Evolutionary conservation across 177 flowering plant species (phyloP).

Genomic region (Vitis hybrid): DNA sequence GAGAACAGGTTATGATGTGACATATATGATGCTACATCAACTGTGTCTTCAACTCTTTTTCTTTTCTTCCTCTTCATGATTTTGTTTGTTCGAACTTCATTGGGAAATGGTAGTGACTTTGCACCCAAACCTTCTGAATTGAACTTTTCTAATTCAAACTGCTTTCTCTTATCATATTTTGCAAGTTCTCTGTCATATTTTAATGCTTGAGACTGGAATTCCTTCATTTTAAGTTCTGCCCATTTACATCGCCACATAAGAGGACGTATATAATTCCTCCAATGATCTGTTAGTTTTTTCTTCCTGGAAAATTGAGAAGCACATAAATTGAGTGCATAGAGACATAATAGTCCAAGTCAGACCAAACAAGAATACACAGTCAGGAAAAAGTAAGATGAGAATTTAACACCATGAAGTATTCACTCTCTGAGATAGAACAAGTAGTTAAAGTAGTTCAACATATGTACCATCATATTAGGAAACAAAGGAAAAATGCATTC

Average conservation of each 20-base stretch:
- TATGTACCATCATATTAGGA: neutral
- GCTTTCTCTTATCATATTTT: constrained; percentile 25
- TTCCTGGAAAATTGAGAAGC: constrained; percentile 30
- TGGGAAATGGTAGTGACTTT: constrained; percentile 38
- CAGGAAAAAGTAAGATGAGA: neutral
- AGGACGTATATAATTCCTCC: constrained; percentile 56
- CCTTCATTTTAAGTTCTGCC: constrained; percentile 51
- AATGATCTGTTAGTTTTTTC: constrained; percentile 57
- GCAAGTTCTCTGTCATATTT: constrained; percentile 42
- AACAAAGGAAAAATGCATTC: no score
- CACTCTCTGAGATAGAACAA: neutral
- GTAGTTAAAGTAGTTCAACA: neutral
- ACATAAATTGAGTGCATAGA: neutral
- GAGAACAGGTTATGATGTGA: constrained; percentile 51
- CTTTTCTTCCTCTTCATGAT: constrained; percentile 53
- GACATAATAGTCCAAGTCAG: neutral
- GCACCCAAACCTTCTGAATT: constrained; percentile 25
- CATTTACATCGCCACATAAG: constrained; percentile 68
- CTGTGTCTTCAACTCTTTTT: constrained; percentile 46
- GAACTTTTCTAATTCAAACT: constrained; percentile 20
- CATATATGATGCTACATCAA: constrained; percentile 46
- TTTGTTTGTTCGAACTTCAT: constrained; percentile 16
- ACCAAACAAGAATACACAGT: neutral
- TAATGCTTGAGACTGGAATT: constrained; percentile 35
- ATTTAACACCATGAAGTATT: neutral